Evolutionary conservation across 2,329 filamentous ascomycete species (phyloP).

Genomic region (Neofusicoccum parvum): DNA sequence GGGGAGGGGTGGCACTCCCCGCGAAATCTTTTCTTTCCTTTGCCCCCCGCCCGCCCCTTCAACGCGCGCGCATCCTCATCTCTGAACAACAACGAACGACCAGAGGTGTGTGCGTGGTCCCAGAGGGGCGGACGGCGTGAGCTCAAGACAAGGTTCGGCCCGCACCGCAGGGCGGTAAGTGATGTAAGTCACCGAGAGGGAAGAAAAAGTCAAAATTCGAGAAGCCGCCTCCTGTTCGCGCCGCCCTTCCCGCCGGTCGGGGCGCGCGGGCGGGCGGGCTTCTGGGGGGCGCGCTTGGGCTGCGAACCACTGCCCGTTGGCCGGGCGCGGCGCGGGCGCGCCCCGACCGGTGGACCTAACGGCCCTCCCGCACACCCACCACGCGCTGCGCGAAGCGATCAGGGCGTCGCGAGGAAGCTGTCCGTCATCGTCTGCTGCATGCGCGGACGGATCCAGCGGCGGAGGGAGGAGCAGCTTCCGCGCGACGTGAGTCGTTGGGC

Average conservation of each 20-base stretch:
- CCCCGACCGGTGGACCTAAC: not conserved
- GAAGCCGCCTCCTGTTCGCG: too few relatives aligned
- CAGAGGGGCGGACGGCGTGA: not conserved
- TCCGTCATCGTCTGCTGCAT: not conserved
- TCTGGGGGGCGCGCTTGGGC: too few relatives aligned
- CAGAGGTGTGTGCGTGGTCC: too few relatives aligned
- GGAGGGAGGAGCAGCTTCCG: not conserved
- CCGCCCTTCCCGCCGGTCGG: too few relatives aligned
- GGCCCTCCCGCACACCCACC: too few relatives aligned
- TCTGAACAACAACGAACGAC: too few relatives aligned
- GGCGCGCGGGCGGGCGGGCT: too few relatives aligned
- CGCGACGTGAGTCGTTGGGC: not conserved
- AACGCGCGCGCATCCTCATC: too few relatives aligned
- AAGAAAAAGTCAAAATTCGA: not conserved
- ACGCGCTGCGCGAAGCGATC: not conserved
- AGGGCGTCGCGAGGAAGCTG: not conserved
- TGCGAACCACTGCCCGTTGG: not conserved
- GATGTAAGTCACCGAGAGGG: not conserved
- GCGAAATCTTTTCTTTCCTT: too few relatives aligned
- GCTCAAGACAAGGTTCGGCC: constrained; percentile 20
- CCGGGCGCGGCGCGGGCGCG: not conserved
- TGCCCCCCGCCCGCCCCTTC: too few relatives aligned
- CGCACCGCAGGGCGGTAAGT: constrained; percentile 15
- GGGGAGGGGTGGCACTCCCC: not conserved
- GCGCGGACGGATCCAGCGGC: not conserved